These are phyloP conservation scores for Haplosporangium gracile DNA, from an alignment of 192 early-diverging fungal genomes.

Conservation along the genomic window DNA sequence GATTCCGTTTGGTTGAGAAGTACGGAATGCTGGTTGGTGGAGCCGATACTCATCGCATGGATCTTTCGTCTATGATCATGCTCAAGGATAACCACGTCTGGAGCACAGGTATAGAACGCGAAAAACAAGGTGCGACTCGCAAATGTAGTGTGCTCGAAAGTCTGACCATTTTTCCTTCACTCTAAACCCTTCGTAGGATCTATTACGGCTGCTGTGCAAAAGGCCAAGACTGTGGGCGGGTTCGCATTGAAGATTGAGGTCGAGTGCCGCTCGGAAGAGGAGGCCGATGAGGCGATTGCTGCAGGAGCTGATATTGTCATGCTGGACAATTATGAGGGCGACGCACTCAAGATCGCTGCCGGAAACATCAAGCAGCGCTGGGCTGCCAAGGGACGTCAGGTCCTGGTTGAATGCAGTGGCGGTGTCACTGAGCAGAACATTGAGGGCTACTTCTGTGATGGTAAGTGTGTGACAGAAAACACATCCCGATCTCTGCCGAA, in stretches of 20 bases:
- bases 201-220: constrained; percentile 89
- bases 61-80: constrained; percentile 99
- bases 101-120: constrained; percentile 69
- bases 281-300: constrained; percentile 95
- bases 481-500: not conserved
- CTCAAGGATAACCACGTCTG: constrained; percentile 99
- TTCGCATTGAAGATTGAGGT: constrained; percentile 98
- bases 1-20: constrained; percentile 97
- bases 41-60: constrained; percentile 96
- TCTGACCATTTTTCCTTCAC: not conserved
- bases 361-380: constrained; percentile 83
- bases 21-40: constrained; percentile 98
- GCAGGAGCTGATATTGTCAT: constrained; percentile 98
- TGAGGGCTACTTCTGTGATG: constrained; percentile 80
- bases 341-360: constrained; percentile 74
- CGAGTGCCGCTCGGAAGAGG: constrained; percentile 92
- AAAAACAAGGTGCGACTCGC: too few relatives aligned
- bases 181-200: constrained; percentile 66
- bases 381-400: constrained; percentile 67
- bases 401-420: constrained; percentile 95
- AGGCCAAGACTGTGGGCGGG: constrained; percentile 86
- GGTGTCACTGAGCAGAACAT: constrained; percentile 93
- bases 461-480: constrained; percentile 59
- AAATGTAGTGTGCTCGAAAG: not conserved
- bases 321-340: constrained; percentile 94